A percentile compares a stretch with the other conserved stretches of the same genome.
Conservation (phyloP, 2,329 filamentous ascomycete genomes). For the Cercospora sp. region DNA sequence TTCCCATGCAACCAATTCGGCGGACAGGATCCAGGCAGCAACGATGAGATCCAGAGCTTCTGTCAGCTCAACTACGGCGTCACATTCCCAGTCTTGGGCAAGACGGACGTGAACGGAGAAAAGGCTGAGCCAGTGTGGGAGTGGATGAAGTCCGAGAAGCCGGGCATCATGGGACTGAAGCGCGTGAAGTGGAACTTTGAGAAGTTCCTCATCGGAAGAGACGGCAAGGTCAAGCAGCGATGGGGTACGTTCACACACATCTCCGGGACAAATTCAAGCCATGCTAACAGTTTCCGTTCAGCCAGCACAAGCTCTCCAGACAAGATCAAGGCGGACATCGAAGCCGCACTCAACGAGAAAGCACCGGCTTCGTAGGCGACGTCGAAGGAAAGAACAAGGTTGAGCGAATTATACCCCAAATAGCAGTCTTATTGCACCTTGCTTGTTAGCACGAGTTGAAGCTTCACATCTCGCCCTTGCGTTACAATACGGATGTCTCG, state of each 20-base stretch:
- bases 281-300: background rate
- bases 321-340: constrained; percentile 63
- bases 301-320: constrained; percentile 61
- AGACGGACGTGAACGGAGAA: constrained; percentile 91
- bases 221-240: constrained; percentile 80
- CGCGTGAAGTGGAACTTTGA: constrained; percentile 99
- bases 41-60: constrained; percentile 64
- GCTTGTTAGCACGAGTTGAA: background rate
- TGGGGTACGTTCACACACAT: constrained; percentile 56
- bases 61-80: constrained; percentile 96
- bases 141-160: constrained; percentile 70
- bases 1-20: constrained; percentile 99
- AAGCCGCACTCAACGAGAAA: constrained; percentile 31
- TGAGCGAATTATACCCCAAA: constrained; percentile 3
- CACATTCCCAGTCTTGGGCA: constrained; percentile 84
- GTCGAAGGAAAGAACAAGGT: background rate
- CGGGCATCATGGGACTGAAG: constrained; percentile 85
- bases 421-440: background rate
- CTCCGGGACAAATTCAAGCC: background rate
- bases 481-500: background rate
- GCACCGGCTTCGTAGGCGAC: background rate
- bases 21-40: constrained; percentile 77
- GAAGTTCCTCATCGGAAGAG: constrained; percentile 87
- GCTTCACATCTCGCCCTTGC: background rate
- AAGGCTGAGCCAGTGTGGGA: constrained; percentile 75